A percentile compares a stretch with the other conserved stretches of the same genome.
phyloP scores from a whole-genome alignment of 106 monocot species.

The Allium sativum region DNA sequence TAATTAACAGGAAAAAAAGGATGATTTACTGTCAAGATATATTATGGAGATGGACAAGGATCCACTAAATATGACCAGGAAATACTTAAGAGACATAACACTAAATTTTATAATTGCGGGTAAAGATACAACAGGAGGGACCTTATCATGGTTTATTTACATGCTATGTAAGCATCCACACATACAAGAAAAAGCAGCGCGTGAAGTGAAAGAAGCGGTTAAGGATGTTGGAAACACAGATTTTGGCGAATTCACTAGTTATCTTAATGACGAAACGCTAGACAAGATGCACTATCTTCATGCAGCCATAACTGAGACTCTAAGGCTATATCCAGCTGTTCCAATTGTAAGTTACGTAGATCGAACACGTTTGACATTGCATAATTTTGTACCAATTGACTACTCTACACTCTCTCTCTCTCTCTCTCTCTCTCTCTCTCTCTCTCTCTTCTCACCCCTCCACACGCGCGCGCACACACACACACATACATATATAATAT shows the following conservation, averaged over 20 bases:
- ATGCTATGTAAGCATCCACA: conserved; percentile 38
- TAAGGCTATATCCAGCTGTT: conserved; percentile 56
- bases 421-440: no score
- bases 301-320: conserved; percentile 51
- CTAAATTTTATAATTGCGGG: conserved; percentile 59
- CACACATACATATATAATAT: no score
- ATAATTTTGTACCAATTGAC: neutral
- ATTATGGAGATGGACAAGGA: conserved; percentile 21
- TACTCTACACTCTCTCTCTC: no score
- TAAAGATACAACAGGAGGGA: conserved; percentile 53
- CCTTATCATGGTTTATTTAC: conserved; percentile 60
- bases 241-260: conserved; percentile 13
- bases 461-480: no score
- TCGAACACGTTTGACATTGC: neutral
- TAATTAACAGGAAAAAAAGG: conserved; percentile 16
- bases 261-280: conserved; percentile 33
- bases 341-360: conserved; percentile 26
- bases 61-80: conserved; percentile 15
- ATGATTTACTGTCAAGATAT: conserved; percentile 46
- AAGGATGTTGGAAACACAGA: neutral
- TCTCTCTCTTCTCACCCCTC: no score
- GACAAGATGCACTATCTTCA: conserved; percentile 65
- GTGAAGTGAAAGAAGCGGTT: conserved; percentile 30
- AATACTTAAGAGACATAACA: conserved; percentile 53
- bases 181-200: conserved; percentile 38